Evolutionary conservation across 2,329 filamentous ascomycete genomes (phyloP).

Genomic region (Dactylellina haptotyla): DNA sequence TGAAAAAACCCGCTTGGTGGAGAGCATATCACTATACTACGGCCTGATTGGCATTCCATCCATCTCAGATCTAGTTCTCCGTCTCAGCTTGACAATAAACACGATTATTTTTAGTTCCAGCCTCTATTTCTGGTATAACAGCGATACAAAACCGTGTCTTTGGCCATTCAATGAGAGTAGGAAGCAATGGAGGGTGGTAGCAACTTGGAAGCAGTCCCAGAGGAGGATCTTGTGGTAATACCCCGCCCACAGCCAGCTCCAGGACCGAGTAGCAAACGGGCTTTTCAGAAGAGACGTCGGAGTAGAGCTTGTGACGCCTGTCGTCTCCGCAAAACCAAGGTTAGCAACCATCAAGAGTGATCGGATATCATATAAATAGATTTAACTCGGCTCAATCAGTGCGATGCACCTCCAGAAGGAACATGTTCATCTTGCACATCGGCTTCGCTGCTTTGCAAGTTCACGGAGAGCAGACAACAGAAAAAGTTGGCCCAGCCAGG

Average conservation of each 20-base stretch:
- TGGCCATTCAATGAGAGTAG: background rate
- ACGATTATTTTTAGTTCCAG: no score
- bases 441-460: constrained; percentile 58
- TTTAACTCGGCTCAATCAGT: constrained; percentile 46
- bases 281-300: constrained; percentile 58
- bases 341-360: constrained; percentile 31
- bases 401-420: constrained; percentile 58
- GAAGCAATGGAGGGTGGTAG: constrained; percentile 27
- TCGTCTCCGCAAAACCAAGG: constrained; percentile 59
- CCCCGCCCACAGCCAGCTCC: constrained; percentile 42
- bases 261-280: constrained; percentile 53
- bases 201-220: constrained; percentile 42
- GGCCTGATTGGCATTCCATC: no score
- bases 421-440: constrained; percentile 57
- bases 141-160: background rate
- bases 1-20: no score
- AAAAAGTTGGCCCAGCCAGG: constrained; percentile 57
- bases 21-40: no score
- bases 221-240: constrained; percentile 53
- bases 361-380: background rate
- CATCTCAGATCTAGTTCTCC: no score
- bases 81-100: no score
- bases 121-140: no score
- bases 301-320: constrained; percentile 58
- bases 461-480: constrained; percentile 55